phyloP scores from a whole-genome alignment of 768 basidiomycete genomes.

The Clitopilus passeckerianus region DNA sequence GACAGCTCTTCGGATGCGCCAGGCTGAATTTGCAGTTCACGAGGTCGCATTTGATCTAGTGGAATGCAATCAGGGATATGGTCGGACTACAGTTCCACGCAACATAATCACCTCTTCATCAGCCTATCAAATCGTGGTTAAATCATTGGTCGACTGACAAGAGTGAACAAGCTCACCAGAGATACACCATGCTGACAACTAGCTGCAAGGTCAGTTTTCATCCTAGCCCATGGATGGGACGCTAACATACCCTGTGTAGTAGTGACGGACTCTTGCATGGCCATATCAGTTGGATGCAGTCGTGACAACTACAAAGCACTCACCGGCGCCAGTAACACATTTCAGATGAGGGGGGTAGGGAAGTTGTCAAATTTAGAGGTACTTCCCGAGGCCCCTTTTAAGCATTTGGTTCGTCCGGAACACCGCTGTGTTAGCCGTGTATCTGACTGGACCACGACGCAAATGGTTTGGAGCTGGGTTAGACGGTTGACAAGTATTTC shows the following conservation, averaged over 20 bases:
- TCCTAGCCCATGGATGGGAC: background rate
- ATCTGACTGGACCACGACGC: background rate
- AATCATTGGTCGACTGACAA: background rate
- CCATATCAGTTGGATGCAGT: slow-evolving; percentile 15
- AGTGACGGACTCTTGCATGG: slow-evolving; percentile 48
- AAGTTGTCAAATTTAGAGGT: background rate
- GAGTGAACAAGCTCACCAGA: slow-evolving; percentile 29
- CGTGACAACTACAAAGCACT: slow-evolving; percentile 14
- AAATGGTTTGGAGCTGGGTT: background rate
- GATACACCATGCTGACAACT: slow-evolving; percentile 54
- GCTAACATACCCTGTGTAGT: slow-evolving; percentile 43
- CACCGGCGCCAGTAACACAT: slow-evolving; percentile 65
- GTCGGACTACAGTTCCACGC: background rate
- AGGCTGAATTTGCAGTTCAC: slow-evolving; percentile 61
- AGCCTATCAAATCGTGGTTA: slow-evolving; percentile 28
- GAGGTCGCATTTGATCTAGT: slow-evolving; percentile 59
- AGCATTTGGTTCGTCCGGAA: background rate
- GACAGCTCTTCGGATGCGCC: slow-evolving; percentile 44
- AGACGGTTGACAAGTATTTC: background rate
- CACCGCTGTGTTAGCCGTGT: background rate
- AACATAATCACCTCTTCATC: slow-evolving; percentile 48
- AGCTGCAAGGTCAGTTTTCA: slow-evolving; percentile 7
- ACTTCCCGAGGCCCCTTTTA: background rate
- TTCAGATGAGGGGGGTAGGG: background rate
- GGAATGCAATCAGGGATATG: background rate